Evolutionary conservation across 2,329 filamentous ascomycete species (phyloP).

Genomic region (Trichoderma breve): DNA sequence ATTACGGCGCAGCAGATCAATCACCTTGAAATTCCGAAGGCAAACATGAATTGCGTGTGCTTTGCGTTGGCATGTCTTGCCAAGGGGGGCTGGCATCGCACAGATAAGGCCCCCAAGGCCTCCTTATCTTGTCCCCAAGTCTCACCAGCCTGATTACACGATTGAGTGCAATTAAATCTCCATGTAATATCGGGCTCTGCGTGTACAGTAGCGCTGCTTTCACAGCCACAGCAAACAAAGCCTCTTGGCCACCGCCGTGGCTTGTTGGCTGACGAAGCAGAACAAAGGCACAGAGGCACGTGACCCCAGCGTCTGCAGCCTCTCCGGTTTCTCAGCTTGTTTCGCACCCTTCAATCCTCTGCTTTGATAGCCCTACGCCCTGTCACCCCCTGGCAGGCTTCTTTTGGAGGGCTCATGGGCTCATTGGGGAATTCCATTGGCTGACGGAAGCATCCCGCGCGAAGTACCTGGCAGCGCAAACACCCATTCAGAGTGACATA

Average conservation of each 20-base stretch:
- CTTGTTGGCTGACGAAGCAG: not conserved
- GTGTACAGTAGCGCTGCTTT: not conserved
- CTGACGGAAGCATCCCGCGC: not conserved
- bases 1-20: not conserved
- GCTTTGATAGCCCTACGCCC: slow-evolving; percentile 4
- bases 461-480: slow-evolving; percentile 14
- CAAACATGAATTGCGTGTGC: not conserved
- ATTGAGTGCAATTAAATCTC: not conserved
- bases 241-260: not conserved
- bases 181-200: not conserved
- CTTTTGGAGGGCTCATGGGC: slow-evolving; percentile 15
- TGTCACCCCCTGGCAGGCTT: not conserved
- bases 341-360: not conserved
- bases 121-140: not conserved
- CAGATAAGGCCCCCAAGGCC: not conserved
- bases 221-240: slow-evolving; percentile 4
- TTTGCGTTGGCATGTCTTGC: slow-evolving; percentile 4
- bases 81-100: not conserved
- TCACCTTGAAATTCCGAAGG: not conserved
- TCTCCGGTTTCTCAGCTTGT: not conserved
- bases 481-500: slow-evolving; percentile 8
- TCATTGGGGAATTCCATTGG: not conserved
- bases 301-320: not conserved
- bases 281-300: not conserved
- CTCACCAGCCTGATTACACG: not conserved